These are phyloP conservation scores for Yamadazyma sp. DNA, from an alignment of 805 yeast species.

Conservation along the genomic window DNA sequence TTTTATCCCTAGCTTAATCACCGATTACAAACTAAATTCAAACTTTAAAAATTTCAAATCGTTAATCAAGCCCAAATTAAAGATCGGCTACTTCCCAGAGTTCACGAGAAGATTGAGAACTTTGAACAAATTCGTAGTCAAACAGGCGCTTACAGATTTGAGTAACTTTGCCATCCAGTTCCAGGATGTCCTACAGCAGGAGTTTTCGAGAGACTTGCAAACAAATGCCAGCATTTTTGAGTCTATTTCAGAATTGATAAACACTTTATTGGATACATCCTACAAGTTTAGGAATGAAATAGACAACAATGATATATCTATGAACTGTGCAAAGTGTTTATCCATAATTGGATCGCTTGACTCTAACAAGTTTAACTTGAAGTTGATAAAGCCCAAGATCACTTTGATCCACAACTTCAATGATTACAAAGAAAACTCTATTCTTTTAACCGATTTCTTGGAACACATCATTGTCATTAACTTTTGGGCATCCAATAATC, in stretches of 20 bases:
- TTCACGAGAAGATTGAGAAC: conserved; percentile 56
- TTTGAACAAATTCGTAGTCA: conserved; percentile 68
- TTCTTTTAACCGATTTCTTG: conserved; percentile 63
- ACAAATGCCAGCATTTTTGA: conserved; percentile 4
- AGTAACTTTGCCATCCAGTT: conserved; percentile 50
- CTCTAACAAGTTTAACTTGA: conserved; percentile 51
- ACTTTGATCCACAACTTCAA: conserved; percentile 63
- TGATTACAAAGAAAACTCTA: conserved; percentile 58
- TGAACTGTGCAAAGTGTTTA: conserved; percentile 64
- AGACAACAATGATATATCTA: conserved; percentile 48
- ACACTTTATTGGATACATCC: conserved; percentile 56
- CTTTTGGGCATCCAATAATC: conserved; percentile 88
- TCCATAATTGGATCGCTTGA: conserved; percentile 80
- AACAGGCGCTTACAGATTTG: conserved; percentile 69
- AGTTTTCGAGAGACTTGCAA: conserved; percentile 17
- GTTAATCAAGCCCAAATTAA: conserved; percentile 31
- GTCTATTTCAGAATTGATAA: conserved; percentile 45
- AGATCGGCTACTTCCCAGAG: conserved; percentile 43
- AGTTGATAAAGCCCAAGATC: conserved; percentile 40
- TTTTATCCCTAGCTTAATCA: conserved; percentile 37
- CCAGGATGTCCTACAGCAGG: conserved; percentile 49
- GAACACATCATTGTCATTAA: conserved; percentile 74
- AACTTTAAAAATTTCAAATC: conserved; percentile 26
- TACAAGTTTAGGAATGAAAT: conserved; percentile 50
- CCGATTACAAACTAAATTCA: conserved; percentile 17